phyloP scores from a whole-genome alignment of 192 early-diverging fungal species.

The Cladochytrium replicatum region DNA sequence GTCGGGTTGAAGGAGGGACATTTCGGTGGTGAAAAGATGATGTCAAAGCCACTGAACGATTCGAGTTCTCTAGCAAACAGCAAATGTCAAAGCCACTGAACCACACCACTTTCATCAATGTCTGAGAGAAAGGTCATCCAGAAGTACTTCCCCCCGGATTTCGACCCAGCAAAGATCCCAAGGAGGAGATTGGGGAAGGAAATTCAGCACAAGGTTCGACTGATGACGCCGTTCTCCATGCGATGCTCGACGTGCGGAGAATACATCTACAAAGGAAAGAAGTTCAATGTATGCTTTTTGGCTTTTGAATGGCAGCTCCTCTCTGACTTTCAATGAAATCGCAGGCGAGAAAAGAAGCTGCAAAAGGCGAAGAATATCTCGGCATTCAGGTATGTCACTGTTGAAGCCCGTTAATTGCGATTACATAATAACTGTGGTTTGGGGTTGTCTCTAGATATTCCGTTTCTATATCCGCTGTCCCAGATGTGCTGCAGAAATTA shows the following conservation, averaged over 20 bases:
- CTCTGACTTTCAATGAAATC: conserved; percentile 1
- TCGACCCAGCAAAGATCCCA: conserved; percentile 90
- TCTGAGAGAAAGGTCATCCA: conserved; percentile 91
- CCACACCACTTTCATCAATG: too few species aligned
- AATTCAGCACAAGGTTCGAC: conserved; percentile 88
- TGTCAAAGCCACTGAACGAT: too few species aligned
- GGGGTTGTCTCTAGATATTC: conserved; percentile 20
- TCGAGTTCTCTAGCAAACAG: too few species aligned
- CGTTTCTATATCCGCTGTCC: conserved; percentile 78
- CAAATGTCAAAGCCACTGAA: too few species aligned
- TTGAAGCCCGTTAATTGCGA: too few species aligned
- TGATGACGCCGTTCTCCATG: conserved; percentile 99
- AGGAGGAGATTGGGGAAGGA: conserved; percentile 70
- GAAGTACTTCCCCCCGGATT: conserved; percentile 95
- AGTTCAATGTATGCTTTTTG: conserved; percentile 77
- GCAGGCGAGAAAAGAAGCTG: conserved; percentile 28
- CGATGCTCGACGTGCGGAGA: conserved; percentile 91
- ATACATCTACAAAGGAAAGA: conserved; percentile 95
- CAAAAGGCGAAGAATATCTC: conserved; percentile 25
- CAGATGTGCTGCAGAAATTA: conserved; percentile 91
- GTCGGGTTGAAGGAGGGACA: too few species aligned
- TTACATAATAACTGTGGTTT: neutral
- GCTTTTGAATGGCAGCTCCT: neutral
- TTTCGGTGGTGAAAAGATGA: too few species aligned
- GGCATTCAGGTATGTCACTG: conserved; percentile 33